Base-by-base conservation (phyloP, 2,329 filamentous ascomycete species). In the Penicillium sp. region DNA sequence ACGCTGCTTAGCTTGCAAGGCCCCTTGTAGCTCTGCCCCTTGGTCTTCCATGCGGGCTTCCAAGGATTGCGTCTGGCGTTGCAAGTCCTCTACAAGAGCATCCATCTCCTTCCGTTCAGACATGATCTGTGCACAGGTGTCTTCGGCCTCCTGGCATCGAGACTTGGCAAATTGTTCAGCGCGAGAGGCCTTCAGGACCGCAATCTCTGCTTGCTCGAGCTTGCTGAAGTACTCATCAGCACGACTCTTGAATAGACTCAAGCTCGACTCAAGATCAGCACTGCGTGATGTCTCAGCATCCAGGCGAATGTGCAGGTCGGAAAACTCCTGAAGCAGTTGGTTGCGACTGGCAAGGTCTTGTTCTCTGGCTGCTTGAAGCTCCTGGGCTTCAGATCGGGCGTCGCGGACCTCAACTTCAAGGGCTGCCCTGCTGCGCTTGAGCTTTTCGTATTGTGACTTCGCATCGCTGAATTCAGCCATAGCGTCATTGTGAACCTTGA, bases 141-240 rank as follows among this genome's bases (percentile, higher is more conserved):
- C 93, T 73, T 98, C 95, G 0, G 93, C 91, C 79, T 99, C 94
- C 72, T 88, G 89, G 10, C 92, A 91, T 75, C 97, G 94, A 0
- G 91, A 85, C 78, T 92, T 96, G 60, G 94, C 94, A 75, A 98
- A 97, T 70, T 97, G 92, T 78, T 98, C 94, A 0, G 95, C 94
- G 26, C 94, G 88, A 63, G 86, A 90, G 17, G 94, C 94, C 77
- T 97, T 97, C 66, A 99, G 86, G 19, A 98, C 93, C 0, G 93
- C 89, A 68, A 98, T 96, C 77, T 99, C 94, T 17, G 95, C 95
- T 75, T 98, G 94, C 77, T 99, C 94, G 22, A 99, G 87, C 79
- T 97, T 97, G 82, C 88, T 91, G 79, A 97, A 99, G 78, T 99
- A 98, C 75, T 98, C 94, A 73, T 98, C 93, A 4, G 94, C 91